Percentiles rank a stretch among this genome's conserved stretches.
Evolutionary conservation across 371 early-diverging fungal species (phyloP).

Genomic region (Apophysomyces sp.): DNA sequence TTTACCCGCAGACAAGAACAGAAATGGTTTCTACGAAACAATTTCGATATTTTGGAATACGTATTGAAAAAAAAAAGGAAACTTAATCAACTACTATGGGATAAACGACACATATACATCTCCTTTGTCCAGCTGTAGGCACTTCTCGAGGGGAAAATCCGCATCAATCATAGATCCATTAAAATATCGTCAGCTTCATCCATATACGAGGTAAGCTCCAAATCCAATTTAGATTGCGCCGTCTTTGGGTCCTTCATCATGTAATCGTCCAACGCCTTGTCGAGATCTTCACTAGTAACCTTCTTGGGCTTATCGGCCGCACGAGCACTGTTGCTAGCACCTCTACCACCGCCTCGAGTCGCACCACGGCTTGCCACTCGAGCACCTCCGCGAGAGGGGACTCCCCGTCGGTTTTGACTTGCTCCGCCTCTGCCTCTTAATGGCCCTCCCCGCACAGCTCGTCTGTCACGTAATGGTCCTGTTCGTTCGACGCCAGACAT

Average conservation of each 20-base stretch:
- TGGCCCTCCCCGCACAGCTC: neutral
- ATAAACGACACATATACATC: neutral
- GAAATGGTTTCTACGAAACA: neutral
- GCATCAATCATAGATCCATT: neutral
- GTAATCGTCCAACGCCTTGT: constrained; percentile 42
- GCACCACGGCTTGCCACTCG: neutral
- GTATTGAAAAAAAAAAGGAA: neutral
- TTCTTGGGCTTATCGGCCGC: constrained; percentile 2
- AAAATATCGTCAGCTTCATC: constrained; percentile 26
- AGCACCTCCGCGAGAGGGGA: neutral
- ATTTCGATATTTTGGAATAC: neutral
- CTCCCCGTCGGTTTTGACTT: neutral
- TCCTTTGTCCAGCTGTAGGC: neutral
- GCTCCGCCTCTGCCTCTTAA: neutral
- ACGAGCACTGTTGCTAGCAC: neutral
- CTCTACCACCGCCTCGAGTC: neutral
- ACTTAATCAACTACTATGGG: neutral
- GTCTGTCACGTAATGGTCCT: constrained; percentile 3
- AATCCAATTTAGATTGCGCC: constrained; percentile 45
- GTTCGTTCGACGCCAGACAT: constrained; percentile 19
- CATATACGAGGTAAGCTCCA: constrained; percentile 43
- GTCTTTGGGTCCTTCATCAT: constrained; percentile 55
- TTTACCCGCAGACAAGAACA: neutral
- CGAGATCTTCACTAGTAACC: constrained; percentile 33
- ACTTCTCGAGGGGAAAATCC: constrained; percentile 15